Base-by-base conservation (phyloP, 352 stramenopile species). In the Globisporangium radiosum region DNA sequence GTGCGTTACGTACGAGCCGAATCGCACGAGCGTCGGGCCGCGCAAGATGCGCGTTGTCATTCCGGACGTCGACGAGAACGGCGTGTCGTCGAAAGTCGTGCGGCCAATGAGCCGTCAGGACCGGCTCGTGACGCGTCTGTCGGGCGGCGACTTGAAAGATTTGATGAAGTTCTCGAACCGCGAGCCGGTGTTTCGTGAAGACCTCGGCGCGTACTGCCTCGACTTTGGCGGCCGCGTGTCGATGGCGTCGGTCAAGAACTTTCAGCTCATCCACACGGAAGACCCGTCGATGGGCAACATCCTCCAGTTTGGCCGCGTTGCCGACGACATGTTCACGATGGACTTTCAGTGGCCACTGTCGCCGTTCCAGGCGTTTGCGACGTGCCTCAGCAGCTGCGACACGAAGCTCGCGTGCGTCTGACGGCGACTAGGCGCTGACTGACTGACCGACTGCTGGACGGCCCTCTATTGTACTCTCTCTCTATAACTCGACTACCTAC, bases 321-420 rank as follows among this genome's bases (percentile, higher is more conserved):
- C 95, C 47, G 81, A 94, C 66, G 84, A 96, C 68, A 91, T 92
- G 76, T 96, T 95, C 59, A 93, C 86, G 56, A 93, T 96, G 81
- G 87, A 96, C 65, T 96, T 94, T 65, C 79, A 92, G 65, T 92
- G 83, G 82, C 85, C 87, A 47, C 71, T 96, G 17, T 94, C 85
- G 47, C 85, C 83, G 15, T 92, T 94, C 67, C 82, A 94, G 64
- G 87, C 87, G 11, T 95, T 96, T 61, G 71, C 80, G n/a, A 90
- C 94, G 59, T 94, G 85, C 68, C 74, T 96, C 52, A 94, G 84
- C 65, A 94, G 81, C 52, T 96, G 86, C 59, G 81, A 95, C 65
- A 94, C 84, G 39, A 96, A 96, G 68, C 69, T 94, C 55, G 85
- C 85, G 5, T 96, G 87, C 54, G 87, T 94, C 25, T 95, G 81